Evolutionary conservation across 257 asterid species (phyloP).

Genomic region (Solanum lycopersicoides): DNA sequence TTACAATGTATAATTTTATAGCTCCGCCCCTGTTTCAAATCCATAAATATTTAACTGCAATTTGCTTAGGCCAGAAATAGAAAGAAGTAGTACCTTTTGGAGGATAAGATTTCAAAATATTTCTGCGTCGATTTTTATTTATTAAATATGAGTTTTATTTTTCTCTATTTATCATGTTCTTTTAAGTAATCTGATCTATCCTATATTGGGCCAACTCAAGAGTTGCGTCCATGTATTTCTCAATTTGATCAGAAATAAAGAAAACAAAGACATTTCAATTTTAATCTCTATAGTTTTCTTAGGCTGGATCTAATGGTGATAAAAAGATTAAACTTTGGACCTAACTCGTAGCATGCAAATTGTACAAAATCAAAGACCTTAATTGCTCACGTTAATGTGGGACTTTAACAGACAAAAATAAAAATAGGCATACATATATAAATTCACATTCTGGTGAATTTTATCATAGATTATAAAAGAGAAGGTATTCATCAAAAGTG

Average conservation of each 20-base stretch:
- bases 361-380: background rate
- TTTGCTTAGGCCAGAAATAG: background rate
- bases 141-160: background rate
- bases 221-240: background rate
- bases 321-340: background rate
- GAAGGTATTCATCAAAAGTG: background rate
- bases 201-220: background rate
- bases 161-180: background rate
- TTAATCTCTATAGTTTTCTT: background rate
- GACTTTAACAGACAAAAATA: background rate
- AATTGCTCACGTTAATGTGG: too few species aligned
- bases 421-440: too few species aligned
- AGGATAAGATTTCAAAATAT: background rate
- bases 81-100: background rate
- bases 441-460: background rate
- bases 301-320: too few species aligned
- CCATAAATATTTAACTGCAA: background rate
- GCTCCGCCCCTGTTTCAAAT: background rate
- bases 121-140: background rate
- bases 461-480: background rate
- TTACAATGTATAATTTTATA: too few species aligned
- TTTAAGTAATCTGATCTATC: background rate
- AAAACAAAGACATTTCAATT: background rate
- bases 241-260: background rate
- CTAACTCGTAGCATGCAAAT: background rate